These are phyloP conservation scores for Paecilomyces sp. DNA, from an alignment of 2,329 filamentous ascomycete genomes.

Conservation along the genomic window DNA sequence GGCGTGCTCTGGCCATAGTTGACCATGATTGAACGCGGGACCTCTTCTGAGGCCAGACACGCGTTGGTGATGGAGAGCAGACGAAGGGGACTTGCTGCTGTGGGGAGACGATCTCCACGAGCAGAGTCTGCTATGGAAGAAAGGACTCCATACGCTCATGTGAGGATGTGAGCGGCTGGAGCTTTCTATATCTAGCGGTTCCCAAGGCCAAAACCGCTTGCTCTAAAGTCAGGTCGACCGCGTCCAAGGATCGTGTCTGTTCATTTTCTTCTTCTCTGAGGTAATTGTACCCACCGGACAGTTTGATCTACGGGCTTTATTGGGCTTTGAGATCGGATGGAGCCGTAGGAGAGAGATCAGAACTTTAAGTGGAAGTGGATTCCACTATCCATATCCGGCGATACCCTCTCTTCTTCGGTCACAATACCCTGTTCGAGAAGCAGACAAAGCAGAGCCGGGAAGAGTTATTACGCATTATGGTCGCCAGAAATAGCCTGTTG, in stretches of 20 bases:
- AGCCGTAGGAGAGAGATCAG: not conserved
- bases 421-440: not conserved
- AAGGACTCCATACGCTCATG: not conserved
- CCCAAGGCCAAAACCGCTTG: not conserved
- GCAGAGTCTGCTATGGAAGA: not conserved
- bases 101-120: not conserved
- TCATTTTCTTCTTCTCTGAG: not conserved
- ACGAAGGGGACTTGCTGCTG: not conserved
- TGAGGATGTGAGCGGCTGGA: not conserved
- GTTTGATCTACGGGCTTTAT: not conserved
- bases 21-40: constrained; percentile 4
- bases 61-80: no score
- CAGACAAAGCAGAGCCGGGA: not conserved
- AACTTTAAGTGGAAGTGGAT: not conserved
- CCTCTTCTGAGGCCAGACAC: not conserved
- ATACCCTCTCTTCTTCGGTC: not conserved
- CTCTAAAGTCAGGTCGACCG: not conserved
- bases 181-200: not conserved
- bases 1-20: not conserved
- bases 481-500: not conserved
- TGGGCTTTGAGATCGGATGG: not conserved
- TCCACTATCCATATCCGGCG: not conserved
- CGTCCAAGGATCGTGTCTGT: not conserved
- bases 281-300: not conserved
- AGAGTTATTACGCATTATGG: not conserved